phyloP scores from a whole-genome alignment of 352 stramenopile genomes.

The Globisporangium lucens region DNA sequence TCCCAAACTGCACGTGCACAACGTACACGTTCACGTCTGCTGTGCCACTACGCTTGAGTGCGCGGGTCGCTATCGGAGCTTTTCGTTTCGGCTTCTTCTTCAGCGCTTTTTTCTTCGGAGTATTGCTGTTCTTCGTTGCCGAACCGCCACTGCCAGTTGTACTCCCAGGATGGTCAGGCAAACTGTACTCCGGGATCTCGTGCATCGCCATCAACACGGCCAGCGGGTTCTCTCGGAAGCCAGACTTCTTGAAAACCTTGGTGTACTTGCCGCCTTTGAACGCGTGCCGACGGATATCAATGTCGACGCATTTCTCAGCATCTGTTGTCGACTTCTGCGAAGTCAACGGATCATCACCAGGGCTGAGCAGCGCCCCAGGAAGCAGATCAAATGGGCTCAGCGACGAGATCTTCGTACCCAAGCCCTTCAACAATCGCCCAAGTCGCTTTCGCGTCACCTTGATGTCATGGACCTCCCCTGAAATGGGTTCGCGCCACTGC shows the following conservation, averaged over 20 bases:
- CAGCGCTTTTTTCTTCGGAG: conserved; percentile 27
- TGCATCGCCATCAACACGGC: conserved; percentile 34
- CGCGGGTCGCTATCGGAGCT: not conserved
- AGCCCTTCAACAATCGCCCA: conserved; percentile 20
- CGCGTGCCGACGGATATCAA: conserved; percentile 27
- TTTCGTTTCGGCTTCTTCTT: conserved; percentile 39
- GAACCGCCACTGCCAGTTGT: not conserved
- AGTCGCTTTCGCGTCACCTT: conserved; percentile 17
- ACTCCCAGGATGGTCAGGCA: not conserved
- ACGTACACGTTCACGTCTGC: conserved; percentile 26
- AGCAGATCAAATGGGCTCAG: conserved; percentile 31
- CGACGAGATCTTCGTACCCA: conserved; percentile 14
- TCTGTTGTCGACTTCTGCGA: not conserved
- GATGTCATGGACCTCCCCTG: conserved; percentile 10
- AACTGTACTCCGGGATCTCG: conserved; percentile 26
- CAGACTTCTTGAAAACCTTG: conserved; percentile 30
- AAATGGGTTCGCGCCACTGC: conserved; percentile 22
- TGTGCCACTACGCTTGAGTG: not conserved
- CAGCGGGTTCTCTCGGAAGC: conserved; percentile 50
- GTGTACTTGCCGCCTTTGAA: conserved; percentile 30
- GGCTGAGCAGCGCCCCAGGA: conserved; percentile 26
- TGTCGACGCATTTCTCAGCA: conserved; percentile 17
- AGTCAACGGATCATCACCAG: not conserved
- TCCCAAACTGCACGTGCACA: conserved; percentile 27
- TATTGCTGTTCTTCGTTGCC: not conserved